A percentile compares a stretch with the other conserved stretches of the same genome.
These are phyloP conservation scores for Kwoniella bestiolae DNA, from an alignment of 768 basidiomycete genomes.

Conservation along the genomic window DNA sequence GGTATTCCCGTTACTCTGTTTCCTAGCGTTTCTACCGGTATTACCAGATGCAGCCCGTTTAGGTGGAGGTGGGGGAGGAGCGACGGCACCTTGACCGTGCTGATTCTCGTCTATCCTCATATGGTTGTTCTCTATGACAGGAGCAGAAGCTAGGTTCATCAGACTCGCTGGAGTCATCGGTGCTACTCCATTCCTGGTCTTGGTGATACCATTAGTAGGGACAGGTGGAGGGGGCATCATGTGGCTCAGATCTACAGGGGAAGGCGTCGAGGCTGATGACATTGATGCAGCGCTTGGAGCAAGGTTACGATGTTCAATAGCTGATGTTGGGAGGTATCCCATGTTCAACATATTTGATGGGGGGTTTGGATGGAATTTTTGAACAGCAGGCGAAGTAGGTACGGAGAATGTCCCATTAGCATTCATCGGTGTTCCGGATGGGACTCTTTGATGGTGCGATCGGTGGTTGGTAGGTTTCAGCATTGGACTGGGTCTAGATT, in stretches of 20 bases:
- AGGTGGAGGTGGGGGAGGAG: constrained; percentile 8
- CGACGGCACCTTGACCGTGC: background rate
- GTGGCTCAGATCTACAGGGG: constrained; percentile 71
- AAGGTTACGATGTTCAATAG: constrained; percentile 32
- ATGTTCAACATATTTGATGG: constrained; percentile 19
- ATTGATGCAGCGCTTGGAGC: constrained; percentile 1
- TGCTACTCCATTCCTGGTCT: constrained; percentile 56
- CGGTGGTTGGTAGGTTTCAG: constrained; percentile 53
- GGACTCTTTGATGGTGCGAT: constrained; percentile 20
- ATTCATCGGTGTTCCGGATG: constrained; percentile 18
- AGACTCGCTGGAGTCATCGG: constrained; percentile 91
- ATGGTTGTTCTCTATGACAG: constrained; percentile 50
- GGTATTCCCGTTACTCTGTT: background rate
- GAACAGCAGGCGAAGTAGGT: constrained; percentile 37
- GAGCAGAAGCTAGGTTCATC: constrained; percentile 75
- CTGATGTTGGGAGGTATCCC: constrained; percentile 38
- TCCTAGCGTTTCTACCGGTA: background rate
- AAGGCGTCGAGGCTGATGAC: constrained; percentile 63
- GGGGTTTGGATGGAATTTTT: constrained; percentile 20
- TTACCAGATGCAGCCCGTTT: constrained; percentile 1
- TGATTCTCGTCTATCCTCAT: background rate
- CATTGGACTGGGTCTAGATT: constrained; percentile 54
- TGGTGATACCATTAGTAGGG: constrained; percentile 55
- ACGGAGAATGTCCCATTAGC: constrained; percentile 23
- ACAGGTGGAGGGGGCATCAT: constrained; percentile 83